Evolutionary conservation across 495 filamentous ascomycete genomes (phyloP).

Genomic region (Thozetella sp.): DNA sequence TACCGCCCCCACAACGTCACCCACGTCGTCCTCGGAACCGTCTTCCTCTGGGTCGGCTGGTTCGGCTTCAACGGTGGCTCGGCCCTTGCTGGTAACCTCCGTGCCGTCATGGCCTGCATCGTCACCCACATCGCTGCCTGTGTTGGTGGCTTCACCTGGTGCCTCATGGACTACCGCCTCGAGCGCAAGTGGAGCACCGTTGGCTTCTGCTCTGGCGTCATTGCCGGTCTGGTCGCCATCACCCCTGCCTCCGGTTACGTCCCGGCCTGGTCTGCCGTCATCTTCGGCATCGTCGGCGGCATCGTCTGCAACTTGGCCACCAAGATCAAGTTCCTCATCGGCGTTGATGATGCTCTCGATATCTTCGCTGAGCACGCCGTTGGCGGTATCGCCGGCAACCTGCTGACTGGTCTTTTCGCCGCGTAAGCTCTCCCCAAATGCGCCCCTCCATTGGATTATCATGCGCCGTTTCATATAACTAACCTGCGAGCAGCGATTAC

Average conservation of each 20-base stretch:
- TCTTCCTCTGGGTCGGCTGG: conserved; percentile 99
- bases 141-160: conserved; percentile 94
- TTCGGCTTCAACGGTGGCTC: conserved; percentile 98
- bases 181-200: conserved; percentile 97
- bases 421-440: conserved; percentile 44
- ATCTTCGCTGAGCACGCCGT: conserved; percentile 94
- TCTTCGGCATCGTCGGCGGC: conserved; percentile 87
- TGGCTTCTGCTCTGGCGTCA: conserved; percentile 94
- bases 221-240: conserved; percentile 92
- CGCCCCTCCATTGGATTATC: not conserved
- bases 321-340: conserved; percentile 90
- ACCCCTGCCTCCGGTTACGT: conserved; percentile 92
- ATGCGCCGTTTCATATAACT: not conserved
- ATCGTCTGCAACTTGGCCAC: conserved; percentile 93
- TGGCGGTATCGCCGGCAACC: conserved; percentile 88
- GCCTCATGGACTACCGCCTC: conserved; percentile 89
- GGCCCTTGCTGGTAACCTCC: conserved; percentile 86
- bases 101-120: conserved; percentile 76
- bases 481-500: conserved; percentile 57
- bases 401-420: conserved; percentile 90
- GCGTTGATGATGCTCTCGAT: conserved; percentile 89
- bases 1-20: conserved; percentile 98
- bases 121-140: conserved; percentile 79
- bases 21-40: conserved; percentile 93
- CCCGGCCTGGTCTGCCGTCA: conserved; percentile 86